A percentile compares a stretch with the other conserved stretches of the same genome.
Evolutionary conservation across 2,329 filamentous ascomycete genomes (phyloP).

Genomic region (Fusarium gaditjirri): DNA sequence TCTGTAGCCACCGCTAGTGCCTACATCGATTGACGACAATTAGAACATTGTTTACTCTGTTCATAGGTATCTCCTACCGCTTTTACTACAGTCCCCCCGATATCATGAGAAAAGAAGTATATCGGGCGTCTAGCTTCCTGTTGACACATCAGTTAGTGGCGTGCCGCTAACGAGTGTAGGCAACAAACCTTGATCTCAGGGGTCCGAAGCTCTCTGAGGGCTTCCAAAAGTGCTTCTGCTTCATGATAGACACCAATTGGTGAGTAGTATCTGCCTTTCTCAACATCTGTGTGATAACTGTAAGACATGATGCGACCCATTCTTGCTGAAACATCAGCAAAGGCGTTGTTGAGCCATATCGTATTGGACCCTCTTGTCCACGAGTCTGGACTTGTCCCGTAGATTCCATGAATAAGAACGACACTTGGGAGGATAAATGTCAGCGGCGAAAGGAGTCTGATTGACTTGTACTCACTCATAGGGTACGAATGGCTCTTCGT

Average conservation of each 20-base stretch:
- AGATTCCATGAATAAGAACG: background rate
- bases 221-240: background rate
- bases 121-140: background rate
- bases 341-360: background rate
- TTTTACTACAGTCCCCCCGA: conserved; percentile 17
- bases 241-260: background rate
- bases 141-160: background rate
- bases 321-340: background rate
- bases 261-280: background rate
- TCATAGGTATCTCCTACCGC: background rate
- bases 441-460: too few relatives aligned
- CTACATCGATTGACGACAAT: background rate
- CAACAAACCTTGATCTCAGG: background rate
- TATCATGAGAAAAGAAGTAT: conserved; percentile 12
- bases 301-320: background rate
- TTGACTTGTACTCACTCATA: background rate
- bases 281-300: background rate
- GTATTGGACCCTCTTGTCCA: background rate
- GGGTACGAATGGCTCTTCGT: background rate
- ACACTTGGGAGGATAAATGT: background rate
- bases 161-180: too few relatives aligned
- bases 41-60: too few relatives aligned
- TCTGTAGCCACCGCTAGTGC: background rate
- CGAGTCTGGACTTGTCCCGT: background rate
- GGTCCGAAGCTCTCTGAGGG: background rate